These are phyloP conservation scores for Sporobolomyces phaffii DNA, from an alignment of 768 basidiomycete species.

Conservation along the genomic window DNA sequence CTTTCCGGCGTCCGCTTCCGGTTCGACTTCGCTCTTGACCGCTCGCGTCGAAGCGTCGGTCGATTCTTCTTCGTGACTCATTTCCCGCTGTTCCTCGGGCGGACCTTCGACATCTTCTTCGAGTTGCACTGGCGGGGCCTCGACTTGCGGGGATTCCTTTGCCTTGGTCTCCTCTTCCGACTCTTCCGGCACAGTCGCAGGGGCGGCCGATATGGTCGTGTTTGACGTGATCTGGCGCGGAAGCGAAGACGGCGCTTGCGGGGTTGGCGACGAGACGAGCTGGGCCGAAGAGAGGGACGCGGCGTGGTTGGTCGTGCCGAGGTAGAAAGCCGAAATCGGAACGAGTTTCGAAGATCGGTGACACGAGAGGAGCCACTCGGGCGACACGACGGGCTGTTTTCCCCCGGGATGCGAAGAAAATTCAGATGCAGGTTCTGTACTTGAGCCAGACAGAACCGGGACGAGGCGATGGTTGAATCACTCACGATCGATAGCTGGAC, in stretches of 20 bases:
- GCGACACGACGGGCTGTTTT: constrained; percentile 79
- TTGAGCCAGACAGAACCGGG: too few relatives aligned
- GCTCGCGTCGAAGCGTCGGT: background rate
- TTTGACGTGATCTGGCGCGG: background rate
- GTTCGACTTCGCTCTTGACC: background rate
- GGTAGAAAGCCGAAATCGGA: constrained; percentile 68
- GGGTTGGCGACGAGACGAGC: constrained; percentile 20
- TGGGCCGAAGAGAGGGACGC: constrained; percentile 38
- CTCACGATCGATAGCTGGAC: constrained; percentile 70
- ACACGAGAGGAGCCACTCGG: constrained; percentile 90
- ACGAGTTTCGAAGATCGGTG: constrained; percentile 80
- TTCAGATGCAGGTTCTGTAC: background rate
- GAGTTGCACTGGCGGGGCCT: background rate
- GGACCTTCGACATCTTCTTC: constrained; percentile 6
- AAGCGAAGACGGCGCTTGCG: background rate
- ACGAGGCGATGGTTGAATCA: too few relatives aligned
- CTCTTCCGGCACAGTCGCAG: background rate
- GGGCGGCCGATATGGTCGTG: background rate
- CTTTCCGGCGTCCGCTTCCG: background rate
- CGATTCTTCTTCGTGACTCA: background rate
- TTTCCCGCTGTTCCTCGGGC: background rate
- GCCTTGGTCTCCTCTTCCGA: background rate
- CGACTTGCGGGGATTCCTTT: background rate
- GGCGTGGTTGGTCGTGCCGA: constrained; percentile 37
- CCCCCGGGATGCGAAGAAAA: too few relatives aligned